Evolutionary conservation across 345 rosid species (phyloP), one percentile per base, ranked within the genome.

Genomic region (Euphorbia peplus): DNA sequence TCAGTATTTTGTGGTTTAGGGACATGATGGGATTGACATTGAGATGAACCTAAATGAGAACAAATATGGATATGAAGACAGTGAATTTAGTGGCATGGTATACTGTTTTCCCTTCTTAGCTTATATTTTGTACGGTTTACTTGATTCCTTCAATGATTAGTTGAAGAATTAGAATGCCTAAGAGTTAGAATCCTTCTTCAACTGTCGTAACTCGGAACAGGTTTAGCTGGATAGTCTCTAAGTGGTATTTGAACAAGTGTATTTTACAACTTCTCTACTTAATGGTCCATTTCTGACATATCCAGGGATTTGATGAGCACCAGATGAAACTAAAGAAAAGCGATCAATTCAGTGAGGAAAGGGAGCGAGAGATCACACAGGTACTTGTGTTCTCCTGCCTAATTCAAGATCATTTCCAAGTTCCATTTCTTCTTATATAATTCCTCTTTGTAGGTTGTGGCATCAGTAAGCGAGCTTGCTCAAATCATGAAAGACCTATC

Each of bases 401-500:
- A 58, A 32, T 51, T 21, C 21, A 32, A 15, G 29, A 5, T 66
- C 19, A 64, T 4, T 29, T 11, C 18, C 15, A 0, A 13, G 11
- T 3, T 37, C 9, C 39, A 18, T 7, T 64, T 30, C 15, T 30
- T 19, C 13, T 28, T 44, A 51, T 22, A 5, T 66, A 14, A 44
- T 35, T 9, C 68, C 58, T 60, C 57, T 24, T 68, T 75, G 60
- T 81, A 95, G 99, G 98, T 95, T 61, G 93, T 90, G 67, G 93
- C 89, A 77, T 90, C 97, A 1, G 98, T 92, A 70, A 86, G 84
- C 35, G 99, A 95, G 75, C 96, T 95, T 32, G 99, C 97, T 57
- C 99, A 92, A 82, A 90, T 95, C 63, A 92, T 95, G 98, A 95
- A 92, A 77, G 98, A 92, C 81, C 85, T 95, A 28, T 92, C 98